Evolutionary conservation across 148 eudicot species (phyloP).

Genomic region (Suaeda aralocaspica): DNA sequence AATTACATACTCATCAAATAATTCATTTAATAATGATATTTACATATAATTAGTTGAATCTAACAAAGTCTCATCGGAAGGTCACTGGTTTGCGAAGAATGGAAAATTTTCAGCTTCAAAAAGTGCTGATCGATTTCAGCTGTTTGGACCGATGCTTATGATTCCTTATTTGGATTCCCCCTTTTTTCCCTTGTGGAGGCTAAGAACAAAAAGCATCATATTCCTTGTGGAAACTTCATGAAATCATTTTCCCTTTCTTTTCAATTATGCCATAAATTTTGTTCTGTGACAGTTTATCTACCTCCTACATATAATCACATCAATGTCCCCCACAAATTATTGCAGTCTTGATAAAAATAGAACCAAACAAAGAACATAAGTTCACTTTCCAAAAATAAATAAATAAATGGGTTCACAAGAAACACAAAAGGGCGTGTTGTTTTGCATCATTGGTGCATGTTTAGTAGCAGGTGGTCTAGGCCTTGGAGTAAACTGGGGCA

Average conservation of each 20-base stretch:
- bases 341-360: background rate
- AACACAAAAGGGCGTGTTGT: conserved; percentile 12
- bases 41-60: too few species aligned
- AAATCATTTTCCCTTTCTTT: conserved; percentile 34
- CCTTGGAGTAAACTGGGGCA: conserved; percentile 79
- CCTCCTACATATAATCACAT: conserved; percentile 15
- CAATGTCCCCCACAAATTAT: background rate
- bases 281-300: conserved; percentile 4
- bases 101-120: too few species aligned
- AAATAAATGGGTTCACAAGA: conserved; percentile 23
- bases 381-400: background rate
- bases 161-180: conserved; percentile 38
- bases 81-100: too few species aligned
- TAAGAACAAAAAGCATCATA: conserved; percentile 25
- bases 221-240: conserved; percentile 39
- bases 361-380: background rate
- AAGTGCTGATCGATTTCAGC: too few species aligned
- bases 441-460: conserved; percentile 23
- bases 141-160: background rate
- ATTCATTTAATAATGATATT: too few species aligned
- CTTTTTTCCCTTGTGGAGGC: conserved; percentile 15
- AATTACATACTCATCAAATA: too few species aligned
- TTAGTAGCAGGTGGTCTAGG: conserved; percentile 36
- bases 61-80: too few species aligned
- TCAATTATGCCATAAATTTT: conserved; percentile 20